Conservation (phyloP, 148 eudicot genomes). For the Rhododendron henanense region DNA sequence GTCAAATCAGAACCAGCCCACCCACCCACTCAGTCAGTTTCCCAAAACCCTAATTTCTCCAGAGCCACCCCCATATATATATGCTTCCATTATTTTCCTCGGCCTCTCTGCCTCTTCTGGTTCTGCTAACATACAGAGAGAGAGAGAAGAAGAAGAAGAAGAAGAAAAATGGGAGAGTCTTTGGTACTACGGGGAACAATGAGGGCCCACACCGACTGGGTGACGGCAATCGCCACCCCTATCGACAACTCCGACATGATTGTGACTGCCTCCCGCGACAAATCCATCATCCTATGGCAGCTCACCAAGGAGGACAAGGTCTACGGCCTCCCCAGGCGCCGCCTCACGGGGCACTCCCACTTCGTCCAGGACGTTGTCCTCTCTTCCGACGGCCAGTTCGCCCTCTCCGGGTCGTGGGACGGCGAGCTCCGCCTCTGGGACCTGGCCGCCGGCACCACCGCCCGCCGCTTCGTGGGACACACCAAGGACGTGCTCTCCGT, state of each 20-base stretch:
- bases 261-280: constrained; percentile 51
- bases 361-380: constrained; percentile 85
- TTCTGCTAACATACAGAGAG: not conserved
- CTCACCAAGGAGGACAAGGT: constrained; percentile 40
- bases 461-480: constrained; percentile 84
- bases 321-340: constrained; percentile 63
- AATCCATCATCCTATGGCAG: constrained; percentile 45
- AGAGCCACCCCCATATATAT: not conserved
- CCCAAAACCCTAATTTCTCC: not conserved
- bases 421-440: constrained; percentile 90
- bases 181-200: constrained; percentile 43
- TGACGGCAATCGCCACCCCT: constrained; percentile 56
- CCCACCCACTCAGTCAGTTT: not conserved
- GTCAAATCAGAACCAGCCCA: not conserved
- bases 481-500: constrained; percentile 81
- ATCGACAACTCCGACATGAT: constrained; percentile 59
- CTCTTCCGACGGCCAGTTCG: constrained; percentile 78
- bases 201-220: constrained; percentile 64
- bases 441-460: constrained; percentile 58
- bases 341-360: constrained; percentile 73
- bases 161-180: constrained; percentile 32
- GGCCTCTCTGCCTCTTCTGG: not conserved
- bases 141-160: not conserved
- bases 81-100: not conserved
- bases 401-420: constrained; percentile 88